Percentiles rank a stretch among this genome's conserved stretches.
Evolutionary conservation across 1,284 basidiomycete species (phyloP).

Genomic region (Leccinum laetum): DNA sequence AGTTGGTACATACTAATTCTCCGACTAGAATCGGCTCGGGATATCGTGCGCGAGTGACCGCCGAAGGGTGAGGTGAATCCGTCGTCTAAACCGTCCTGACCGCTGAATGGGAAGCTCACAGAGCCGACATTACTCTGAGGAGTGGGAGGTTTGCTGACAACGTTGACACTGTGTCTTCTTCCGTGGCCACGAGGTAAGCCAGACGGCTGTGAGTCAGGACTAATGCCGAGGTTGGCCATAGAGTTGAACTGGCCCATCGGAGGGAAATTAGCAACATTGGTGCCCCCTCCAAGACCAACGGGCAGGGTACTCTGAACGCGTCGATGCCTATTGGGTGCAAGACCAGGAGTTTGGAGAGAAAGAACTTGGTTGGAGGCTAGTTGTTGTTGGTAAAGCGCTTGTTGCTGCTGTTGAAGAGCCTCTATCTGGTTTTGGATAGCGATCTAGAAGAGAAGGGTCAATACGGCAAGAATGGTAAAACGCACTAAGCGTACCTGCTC

Average conservation of each 20-base stretch:
- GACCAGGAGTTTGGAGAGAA: conserved; percentile 68
- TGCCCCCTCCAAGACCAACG: conserved; percentile 49
- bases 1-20: conserved; percentile 68
- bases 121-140: conserved; percentile 47
- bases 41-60: conserved; percentile 77
- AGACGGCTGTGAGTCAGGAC: conserved; percentile 63
- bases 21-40: conserved; percentile 83
- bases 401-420: conserved; percentile 86
- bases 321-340: conserved; percentile 74
- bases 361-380: conserved; percentile 75
- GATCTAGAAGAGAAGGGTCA: conserved; percentile 53
- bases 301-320: conserved; percentile 89
- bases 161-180: conserved; percentile 93
- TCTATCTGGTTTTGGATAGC: conserved; percentile 91
- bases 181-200: conserved; percentile 83
- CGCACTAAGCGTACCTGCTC: conserved; percentile 64
- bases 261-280: conserved; percentile 44
- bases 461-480: conserved; percentile 1
- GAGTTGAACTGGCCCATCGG: conserved; percentile 72
- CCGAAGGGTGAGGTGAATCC: conserved; percentile 63
- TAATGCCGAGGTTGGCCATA: conserved; percentile 55
- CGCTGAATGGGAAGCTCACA: conserved; percentile 49
- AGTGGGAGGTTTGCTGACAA: conserved; percentile 68
- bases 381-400: conserved; percentile 85
- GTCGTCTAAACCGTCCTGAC: conserved; percentile 74